A percentile compares a stretch with the other conserved stretches of the same genome.
Evolutionary conservation across 306 rosid species (phyloP).

Genomic region (Astragalus glycyphyllos): DNA sequence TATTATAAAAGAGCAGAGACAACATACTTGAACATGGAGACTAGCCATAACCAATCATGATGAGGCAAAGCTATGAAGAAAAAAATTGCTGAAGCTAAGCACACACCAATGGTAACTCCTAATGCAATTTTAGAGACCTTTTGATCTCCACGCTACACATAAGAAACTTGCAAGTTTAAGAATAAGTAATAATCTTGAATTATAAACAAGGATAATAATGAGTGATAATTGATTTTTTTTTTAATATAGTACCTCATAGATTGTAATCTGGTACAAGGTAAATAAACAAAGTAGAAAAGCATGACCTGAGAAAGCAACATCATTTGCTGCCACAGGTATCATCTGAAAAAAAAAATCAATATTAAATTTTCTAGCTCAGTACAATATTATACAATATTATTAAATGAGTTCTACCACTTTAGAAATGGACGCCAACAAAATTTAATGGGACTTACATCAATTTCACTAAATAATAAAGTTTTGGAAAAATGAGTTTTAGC

Average conservation of each 20-base stretch:
- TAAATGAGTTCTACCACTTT: too few relatives aligned
- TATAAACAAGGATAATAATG: neutral
- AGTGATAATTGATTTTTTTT: neutral
- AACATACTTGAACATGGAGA: slow-evolving; percentile 36
- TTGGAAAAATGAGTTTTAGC: too few relatives aligned
- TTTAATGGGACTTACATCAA: too few relatives aligned
- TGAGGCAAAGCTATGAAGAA: slow-evolving; percentile 63
- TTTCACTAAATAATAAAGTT: too few relatives aligned
- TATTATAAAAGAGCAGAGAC: slow-evolving; percentile 2
- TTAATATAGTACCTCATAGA: slow-evolving; percentile 60
- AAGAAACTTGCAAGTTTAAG: slow-evolving; percentile 12
- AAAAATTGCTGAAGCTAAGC: slow-evolving; percentile 63
- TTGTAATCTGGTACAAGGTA: slow-evolving; percentile 63
- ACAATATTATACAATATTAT: neutral
- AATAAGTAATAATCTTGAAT: neutral
- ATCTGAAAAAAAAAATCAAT: slow-evolving; percentile 51
- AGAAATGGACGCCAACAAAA: too few relatives aligned
- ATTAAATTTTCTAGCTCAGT: neutral
- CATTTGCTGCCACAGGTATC: slow-evolving; percentile 93
- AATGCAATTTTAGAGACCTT: slow-evolving; percentile 56
- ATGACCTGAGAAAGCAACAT: slow-evolving; percentile 79
- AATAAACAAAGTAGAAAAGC: slow-evolving; percentile 66
- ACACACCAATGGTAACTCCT: slow-evolving; percentile 49
- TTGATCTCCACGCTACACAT: slow-evolving; percentile 73
- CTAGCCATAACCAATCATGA: slow-evolving; percentile 73